These are phyloP conservation scores for Hypoxylon crocopeplum DNA, from an alignment of 495 filamentous ascomycete genomes.

Conservation along the genomic window DNA sequence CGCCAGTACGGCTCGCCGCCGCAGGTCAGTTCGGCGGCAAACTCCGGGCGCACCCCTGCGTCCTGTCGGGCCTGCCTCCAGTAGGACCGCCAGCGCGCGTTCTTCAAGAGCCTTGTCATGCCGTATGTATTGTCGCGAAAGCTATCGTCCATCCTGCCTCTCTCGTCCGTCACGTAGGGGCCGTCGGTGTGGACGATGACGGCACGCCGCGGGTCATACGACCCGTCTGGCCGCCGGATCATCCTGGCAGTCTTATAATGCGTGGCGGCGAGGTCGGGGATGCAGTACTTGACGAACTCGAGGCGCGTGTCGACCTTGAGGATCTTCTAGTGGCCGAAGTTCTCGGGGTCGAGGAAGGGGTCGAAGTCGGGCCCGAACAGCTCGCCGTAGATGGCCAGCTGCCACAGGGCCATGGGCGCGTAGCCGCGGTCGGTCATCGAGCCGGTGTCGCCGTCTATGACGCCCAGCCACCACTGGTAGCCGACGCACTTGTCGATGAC, in stretches of 20 bases:
- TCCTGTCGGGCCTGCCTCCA: constrained; percentile 1
- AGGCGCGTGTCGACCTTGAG: constrained; percentile 37
- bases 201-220: background rate
- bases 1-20: constrained; percentile 13
- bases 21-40: no score
- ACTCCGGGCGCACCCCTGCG: background rate
- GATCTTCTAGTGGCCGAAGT: no score
- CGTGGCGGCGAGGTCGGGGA: constrained; percentile 26
- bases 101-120: constrained; percentile 11
- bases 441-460: no score
- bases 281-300: constrained; percentile 49
- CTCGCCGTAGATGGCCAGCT: constrained; percentile 48
- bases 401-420: constrained; percentile 37
- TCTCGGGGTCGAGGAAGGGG: background rate
- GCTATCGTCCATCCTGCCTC: background rate
- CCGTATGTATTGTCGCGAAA: background rate
- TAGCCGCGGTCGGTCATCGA: no score
- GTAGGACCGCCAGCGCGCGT: background rate
- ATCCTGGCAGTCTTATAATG: background rate
- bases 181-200: no score
- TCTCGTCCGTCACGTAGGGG: background rate
- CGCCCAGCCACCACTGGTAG: no score
- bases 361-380: constrained; percentile 44
- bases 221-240: background rate
- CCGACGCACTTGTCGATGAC: no score